phyloP scores from a whole-genome alignment of 805 yeast genomes.

The Candida coleopterorum region DNA sequence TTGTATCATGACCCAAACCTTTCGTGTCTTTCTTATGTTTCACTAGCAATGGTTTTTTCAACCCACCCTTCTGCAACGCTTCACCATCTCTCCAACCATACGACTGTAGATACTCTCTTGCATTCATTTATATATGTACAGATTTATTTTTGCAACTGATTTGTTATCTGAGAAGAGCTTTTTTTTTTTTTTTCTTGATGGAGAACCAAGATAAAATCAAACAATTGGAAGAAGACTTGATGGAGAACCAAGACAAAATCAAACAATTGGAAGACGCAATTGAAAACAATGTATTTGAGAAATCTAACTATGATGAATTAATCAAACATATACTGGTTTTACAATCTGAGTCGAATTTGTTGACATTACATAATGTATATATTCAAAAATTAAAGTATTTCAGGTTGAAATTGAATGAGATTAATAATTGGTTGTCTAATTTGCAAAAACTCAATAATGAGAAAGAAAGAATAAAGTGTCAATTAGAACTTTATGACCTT shows the following conservation, averaged over 20 bases:
- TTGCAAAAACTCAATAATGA: constrained; percentile 12
- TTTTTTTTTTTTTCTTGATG: not conserved
- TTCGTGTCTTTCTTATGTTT: constrained; percentile 86
- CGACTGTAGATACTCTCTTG: constrained; percentile 63
- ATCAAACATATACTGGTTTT: constrained; percentile 8
- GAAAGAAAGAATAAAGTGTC: not conserved
- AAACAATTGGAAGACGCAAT: not conserved
- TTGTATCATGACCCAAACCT: constrained; percentile 79
- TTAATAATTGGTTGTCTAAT: constrained; percentile 16
- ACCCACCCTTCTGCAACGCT: constrained; percentile 73
- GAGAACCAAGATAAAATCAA: not conserved
- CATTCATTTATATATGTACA: constrained; percentile 50
- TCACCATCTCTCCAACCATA: constrained; percentile 95
- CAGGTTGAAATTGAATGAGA: constrained; percentile 9
- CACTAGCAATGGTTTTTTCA: constrained; percentile 80
- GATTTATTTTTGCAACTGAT: not conserved
- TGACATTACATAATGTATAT: constrained; percentile 10
- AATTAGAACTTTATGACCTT: constrained; percentile 13
- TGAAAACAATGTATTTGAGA: constrained; percentile 11
- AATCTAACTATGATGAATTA: constrained; percentile 14
- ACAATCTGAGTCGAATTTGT: too few species aligned
- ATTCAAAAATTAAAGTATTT: constrained; percentile 10
- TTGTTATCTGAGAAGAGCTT: not conserved
- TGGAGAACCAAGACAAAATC: not conserved
- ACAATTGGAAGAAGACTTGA: not conserved